Conservation (phyloP, 1,139 yeast genomes). For the Debaryomyces fabryi region DNA sequence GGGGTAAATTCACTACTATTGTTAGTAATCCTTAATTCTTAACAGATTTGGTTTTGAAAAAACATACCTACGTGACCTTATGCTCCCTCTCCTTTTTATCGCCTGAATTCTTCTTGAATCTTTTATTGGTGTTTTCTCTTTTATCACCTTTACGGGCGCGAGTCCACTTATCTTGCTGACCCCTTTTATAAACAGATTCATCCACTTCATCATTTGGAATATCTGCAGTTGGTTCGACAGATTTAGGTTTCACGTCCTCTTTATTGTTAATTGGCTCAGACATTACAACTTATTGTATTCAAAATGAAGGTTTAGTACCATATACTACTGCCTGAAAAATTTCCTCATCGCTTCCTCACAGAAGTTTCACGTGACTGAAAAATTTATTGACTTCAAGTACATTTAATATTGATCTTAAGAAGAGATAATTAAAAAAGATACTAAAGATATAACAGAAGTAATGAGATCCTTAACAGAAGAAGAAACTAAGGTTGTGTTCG, state of each 20-base stretch:
- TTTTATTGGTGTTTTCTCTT: slow-evolving; percentile 38
- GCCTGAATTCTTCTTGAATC: slow-evolving; percentile 25
- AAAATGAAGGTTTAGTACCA: background rate
- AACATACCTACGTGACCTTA: slow-evolving; percentile 55
- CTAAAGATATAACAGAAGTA: background rate
- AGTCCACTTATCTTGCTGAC: slow-evolving; percentile 47
- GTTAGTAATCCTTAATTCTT: slow-evolving; percentile 26
- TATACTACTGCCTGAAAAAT: slow-evolving; percentile 7
- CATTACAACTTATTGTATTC: slow-evolving; percentile 3
- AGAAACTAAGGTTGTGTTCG: slow-evolving; percentile 94
- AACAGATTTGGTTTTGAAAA: slow-evolving; percentile 6
- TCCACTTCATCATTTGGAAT: slow-evolving; percentile 19
- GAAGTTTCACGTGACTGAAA: slow-evolving; percentile 12
- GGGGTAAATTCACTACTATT: slow-evolving; percentile 41
- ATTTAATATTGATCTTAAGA: slow-evolving; percentile 1
- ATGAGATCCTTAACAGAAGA: slow-evolving; percentile 98
- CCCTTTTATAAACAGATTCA: slow-evolving; percentile 39
- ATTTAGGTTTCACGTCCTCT: slow-evolving; percentile 5
- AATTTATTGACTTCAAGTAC: slow-evolving; percentile 6
- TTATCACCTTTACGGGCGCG: slow-evolving; percentile 36
- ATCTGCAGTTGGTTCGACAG: slow-evolving; percentile 5
- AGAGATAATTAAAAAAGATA: background rate
- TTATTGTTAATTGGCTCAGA: slow-evolving; percentile 10
- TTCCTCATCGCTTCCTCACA: slow-evolving; percentile 14
- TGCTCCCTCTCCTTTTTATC: slow-evolving; percentile 28